Base-by-base conservation (phyloP, 345 rosid species). In the Cardamine chenopodiifolia region DNA sequence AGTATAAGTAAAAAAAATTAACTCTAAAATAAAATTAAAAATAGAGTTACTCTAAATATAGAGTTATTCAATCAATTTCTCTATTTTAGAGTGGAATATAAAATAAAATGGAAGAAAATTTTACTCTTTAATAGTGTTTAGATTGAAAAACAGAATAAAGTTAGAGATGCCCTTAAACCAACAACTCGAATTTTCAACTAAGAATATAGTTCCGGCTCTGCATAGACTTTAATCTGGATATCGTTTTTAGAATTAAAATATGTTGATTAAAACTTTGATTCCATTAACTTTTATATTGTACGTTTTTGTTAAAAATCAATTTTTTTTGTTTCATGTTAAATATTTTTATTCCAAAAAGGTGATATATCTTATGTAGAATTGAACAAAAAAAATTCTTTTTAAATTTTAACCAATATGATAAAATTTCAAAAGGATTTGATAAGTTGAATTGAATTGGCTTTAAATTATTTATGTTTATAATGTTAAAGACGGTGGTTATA, bases 141-240 rank as follows among this genome's bases (percentile, higher is more conserved):
- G n/a, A 25, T 1, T 25, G 26, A 25, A 25, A 25, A 25, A 25
- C 3, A 25, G 26, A 25, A 3, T 25, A 25, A 25, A 3, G 3
- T 25, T 25, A 1, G 26, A 25, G 26, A 25, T 25, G 26, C 2
- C 67, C 8, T 52, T 14, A 40, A 3, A 35, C 37, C 48, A 63
- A 42, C 65, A 29, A 34, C 57, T 59, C 34, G 31, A 22, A 48
- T 60, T 62, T 1, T 39, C 44, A 52, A 37, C 4, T 39, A 55
- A 55, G 25, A 50, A 50, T 62, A 72, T 28, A 23, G 62, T 42
- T 44, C 17, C 22, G 10, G 18, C 29, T 31, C 3, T 20, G 18
- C 64, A 57, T 64, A 9, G 75, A 73, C 65, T 62, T 47, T 61
- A 2, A 28, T 32, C 31, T 29, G 13, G 7, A 18, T 7, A 3